Evolutionary conservation across 306 rosid species (phyloP), one percentile per base, ranked within the genome.

Genomic region (Glycine soja): DNA sequence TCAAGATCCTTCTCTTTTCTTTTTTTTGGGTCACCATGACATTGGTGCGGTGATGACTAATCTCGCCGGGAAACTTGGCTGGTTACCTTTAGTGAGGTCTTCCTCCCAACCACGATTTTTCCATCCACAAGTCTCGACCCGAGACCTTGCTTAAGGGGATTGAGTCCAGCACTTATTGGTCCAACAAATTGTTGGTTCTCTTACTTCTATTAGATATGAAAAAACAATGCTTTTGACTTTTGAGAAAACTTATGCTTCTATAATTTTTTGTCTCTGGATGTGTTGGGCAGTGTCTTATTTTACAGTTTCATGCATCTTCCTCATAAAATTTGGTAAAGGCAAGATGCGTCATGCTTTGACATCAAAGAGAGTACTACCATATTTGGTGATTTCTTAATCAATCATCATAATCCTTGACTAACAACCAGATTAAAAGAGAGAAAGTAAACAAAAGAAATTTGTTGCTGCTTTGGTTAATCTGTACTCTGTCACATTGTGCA

Each of bases 331-430:
- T 47, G 38, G 9, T 52, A 16, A 12, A 59, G n/a, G 66, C 45
- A 59, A 48, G n/a, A 6, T 0, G 8, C 48, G 56, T 14, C 10
- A 16, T 65, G 7, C 43, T 38, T 38, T 38, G 4, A 38, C 43
- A n/a, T 40, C 43, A 18, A 11, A 62, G n/a, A 64, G 24, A 64
- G 16, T 72, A 14, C 30, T 0, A 38, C 48, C 38, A 12, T 48
- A 36, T 71, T 72, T 80, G 71, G 70, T 67, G 61, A 42, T 72
- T 74, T 34, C 68, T 72, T 72, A 15, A 51, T n/a, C 32, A 45
- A 7, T 74, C 61, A n/a, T 72, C 59, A 36, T 13, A 47, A 10
- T 48, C 50, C 73, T 51, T 72, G 19, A 43, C 53, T 64, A 64
- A 8, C 72, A 59, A 65, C 72, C 42, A 70, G 63, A 71, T 71